These are phyloP conservation scores for Kazachstania sp. DNA, from an alignment of 1,139 yeast genomes.

Conservation along the genomic window DNA sequence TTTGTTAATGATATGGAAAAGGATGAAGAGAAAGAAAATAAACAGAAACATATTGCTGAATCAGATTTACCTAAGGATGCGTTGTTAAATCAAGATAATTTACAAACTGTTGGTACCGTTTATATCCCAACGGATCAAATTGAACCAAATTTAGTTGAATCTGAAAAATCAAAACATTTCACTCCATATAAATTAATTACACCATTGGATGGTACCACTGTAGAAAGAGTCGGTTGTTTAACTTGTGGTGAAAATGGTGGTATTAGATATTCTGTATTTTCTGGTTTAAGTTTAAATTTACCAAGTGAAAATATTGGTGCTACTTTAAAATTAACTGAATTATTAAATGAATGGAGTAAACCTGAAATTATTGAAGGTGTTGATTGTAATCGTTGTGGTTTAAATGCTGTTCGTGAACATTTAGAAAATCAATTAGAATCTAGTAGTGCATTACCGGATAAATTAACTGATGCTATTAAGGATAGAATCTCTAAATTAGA, in stretches of 20 bases:
- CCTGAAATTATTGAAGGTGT: constrained; percentile 88
- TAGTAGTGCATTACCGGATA: constrained; percentile 30
- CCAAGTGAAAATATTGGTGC: constrained; percentile 37
- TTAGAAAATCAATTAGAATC: constrained; percentile 37
- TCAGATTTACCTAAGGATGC: constrained; percentile 27
- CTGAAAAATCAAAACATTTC: constrained; percentile 19
- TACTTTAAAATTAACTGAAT: constrained; percentile 43
- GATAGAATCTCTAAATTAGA: constrained; percentile 50
- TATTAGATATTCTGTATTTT: constrained; percentile 67
- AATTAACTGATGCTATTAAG: constrained; percentile 40
- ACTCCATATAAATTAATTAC: constrained; percentile 55
- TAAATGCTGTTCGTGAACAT: constrained; percentile 50
- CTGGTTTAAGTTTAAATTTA: constrained; percentile 72
- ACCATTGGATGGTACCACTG: constrained; percentile 83
- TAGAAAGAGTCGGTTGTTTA: constrained; percentile 81
- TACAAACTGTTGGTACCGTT: constrained; percentile 52
- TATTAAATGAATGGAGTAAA: constrained; percentile 62
- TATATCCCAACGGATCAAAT: constrained; percentile 66
- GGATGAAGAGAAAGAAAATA: not conserved
- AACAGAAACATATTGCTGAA: constrained; percentile 14
- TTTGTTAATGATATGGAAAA: constrained; percentile 3
- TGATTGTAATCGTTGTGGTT: constrained; percentile 85
- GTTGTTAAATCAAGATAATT: constrained; percentile 39
- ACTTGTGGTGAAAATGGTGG: constrained; percentile 93
- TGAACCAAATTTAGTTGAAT: constrained; percentile 45